Evolutionary conservation across 2,329 filamentous ascomycete species (phyloP).

Genomic region (Penicillium sp.): DNA sequence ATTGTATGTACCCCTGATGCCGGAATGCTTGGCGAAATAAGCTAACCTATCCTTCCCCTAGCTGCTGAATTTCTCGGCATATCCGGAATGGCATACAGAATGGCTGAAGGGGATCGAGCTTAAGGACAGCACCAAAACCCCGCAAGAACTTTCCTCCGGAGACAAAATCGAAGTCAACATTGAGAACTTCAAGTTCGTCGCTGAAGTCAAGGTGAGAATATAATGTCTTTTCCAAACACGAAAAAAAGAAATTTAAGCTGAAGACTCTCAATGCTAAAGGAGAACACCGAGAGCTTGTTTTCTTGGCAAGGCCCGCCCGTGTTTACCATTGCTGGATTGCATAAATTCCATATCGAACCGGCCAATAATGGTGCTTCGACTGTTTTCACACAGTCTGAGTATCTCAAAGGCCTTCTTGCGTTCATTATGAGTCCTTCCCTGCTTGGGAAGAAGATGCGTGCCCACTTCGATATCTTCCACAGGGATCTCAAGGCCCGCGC

Average conservation of each 20-base stretch:
- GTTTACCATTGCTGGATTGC: conserved; percentile 24
- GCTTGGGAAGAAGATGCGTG: conserved; percentile 22
- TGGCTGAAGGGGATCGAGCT: conserved; percentile 23
- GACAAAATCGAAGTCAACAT: conserved; percentile 18
- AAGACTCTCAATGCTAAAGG: conserved; percentile 3
- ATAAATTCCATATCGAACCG: conserved; percentile 25
- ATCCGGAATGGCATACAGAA: conserved; percentile 27
- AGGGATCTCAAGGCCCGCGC: conserved; percentile 24
- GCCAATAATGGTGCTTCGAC: conserved; percentile 24
- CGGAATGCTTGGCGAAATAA: neutral
- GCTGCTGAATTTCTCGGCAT: conserved; percentile 27
- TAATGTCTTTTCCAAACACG: neutral
- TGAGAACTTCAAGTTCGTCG: conserved; percentile 20
- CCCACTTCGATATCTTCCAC: conserved; percentile 22
- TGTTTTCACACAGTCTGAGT: conserved; percentile 25
- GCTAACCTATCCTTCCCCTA: neutral
- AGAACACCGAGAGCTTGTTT: conserved; percentile 25
- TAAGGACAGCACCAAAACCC: conserved; percentile 16
- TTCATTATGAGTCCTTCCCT: conserved; percentile 24
- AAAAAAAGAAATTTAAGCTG: neutral
- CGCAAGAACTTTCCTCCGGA: conserved; percentile 3
- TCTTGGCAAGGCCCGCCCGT: conserved; percentile 31
- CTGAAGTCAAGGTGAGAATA: conserved; percentile 15
- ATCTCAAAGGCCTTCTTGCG: conserved; percentile 20
- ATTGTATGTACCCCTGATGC: conserved; percentile 16